These are phyloP conservation scores for Cenchrus americanus DNA, from an alignment of 176 grass and related monocot species.

Conservation along the genomic window DNA sequence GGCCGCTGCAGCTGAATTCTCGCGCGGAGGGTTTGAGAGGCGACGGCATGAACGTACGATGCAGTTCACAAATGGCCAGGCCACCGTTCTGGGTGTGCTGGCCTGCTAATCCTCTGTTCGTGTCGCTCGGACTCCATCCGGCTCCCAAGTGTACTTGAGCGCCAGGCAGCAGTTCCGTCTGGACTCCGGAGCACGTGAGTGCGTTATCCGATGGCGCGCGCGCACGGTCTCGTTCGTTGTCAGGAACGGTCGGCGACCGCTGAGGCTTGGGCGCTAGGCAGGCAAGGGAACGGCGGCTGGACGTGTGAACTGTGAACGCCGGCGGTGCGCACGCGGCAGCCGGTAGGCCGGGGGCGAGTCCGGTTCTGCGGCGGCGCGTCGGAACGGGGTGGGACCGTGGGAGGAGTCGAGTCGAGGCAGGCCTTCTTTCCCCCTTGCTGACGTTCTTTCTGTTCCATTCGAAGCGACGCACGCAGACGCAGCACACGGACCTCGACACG, in stretches of 20 bases:
- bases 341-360: no score
- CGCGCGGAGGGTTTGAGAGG: not conserved
- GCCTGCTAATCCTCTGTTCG: not conserved
- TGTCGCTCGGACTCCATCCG: not conserved
- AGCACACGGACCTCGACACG: not conserved
- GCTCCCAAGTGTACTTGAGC: not conserved
- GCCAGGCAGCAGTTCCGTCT: no score
- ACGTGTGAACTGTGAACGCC: no score
- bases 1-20: not conserved
- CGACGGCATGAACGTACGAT: not conserved
- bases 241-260: slow-evolving; percentile 18
- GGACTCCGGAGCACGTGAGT: not conserved
- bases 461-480: not conserved
- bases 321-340: no score
- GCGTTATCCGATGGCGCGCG: not conserved
- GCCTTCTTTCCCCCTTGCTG: no score
- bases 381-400: no score
- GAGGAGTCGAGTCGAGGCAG: no score
- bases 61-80: not conserved
- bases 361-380: no score
- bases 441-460: no score
- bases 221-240: not conserved
- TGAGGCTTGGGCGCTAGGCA: not conserved
- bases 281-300: not conserved
- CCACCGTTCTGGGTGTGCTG: not conserved